Conservation (phyloP, 345 rosid species). For the Eucalyptus globulus region DNA sequence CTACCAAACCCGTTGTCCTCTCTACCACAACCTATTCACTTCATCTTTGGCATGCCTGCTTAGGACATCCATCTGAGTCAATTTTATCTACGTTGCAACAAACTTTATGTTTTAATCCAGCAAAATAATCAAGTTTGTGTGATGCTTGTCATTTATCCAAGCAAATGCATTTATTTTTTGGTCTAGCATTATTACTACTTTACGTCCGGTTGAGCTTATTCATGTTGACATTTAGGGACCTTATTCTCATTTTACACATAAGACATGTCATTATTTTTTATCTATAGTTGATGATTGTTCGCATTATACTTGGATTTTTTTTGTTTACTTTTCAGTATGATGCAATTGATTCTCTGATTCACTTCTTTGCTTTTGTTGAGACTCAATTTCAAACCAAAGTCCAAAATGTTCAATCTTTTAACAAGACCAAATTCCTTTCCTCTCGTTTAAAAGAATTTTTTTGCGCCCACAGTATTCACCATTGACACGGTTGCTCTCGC, state of each 20-base stretch:
- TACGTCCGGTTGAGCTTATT: neutral
- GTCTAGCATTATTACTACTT: neutral
- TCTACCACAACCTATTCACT: neutral
- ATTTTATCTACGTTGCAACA: neutral
- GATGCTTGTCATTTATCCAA: neutral
- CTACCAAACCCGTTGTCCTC: rapidly evolving
- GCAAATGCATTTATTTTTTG: neutral
- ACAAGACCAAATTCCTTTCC: neutral
- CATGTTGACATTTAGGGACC: neutral
- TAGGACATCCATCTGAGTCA: neutral
- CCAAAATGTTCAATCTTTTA: neutral
- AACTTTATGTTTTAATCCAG: neutral
- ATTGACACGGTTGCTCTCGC: rapidly evolving
- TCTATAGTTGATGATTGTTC: neutral
- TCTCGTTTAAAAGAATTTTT: neutral
- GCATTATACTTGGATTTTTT: neutral
- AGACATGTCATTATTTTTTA: neutral
- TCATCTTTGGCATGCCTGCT: neutral
- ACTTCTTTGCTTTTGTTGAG: neutral
- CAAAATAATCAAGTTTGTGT: neutral
- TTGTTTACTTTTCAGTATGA: neutral
- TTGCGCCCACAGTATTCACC: neutral
- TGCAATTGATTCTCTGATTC: neutral
- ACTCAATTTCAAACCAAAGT: neutral
- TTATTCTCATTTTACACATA: neutral